Percentiles rank a stretch among this genome's conserved stretches.
Evolutionary conservation across 106 monocot species (phyloP).

Genomic region (Posidonia australis): DNA sequence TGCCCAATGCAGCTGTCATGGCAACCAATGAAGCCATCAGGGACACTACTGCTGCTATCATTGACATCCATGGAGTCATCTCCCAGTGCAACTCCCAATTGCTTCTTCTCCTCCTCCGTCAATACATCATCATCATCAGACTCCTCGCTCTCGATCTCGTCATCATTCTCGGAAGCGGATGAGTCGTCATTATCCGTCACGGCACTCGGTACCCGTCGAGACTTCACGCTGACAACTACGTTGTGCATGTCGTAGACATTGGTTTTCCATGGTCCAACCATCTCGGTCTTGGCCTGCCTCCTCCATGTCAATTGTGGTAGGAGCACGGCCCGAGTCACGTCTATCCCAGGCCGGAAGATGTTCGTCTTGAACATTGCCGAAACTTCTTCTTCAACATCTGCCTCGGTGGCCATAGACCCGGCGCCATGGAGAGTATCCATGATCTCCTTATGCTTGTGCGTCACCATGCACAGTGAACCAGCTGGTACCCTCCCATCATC

Average conservation of each 20-base stretch:
- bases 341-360: constrained; percentile 75
- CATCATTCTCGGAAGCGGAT: constrained; percentile 48
- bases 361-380: constrained; percentile 54
- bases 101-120: constrained; percentile 7
- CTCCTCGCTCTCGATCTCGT: constrained; percentile 42
- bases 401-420: constrained; percentile 40
- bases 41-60: no score
- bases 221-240: constrained; percentile 83
- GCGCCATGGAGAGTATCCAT: constrained; percentile 69
- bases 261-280: constrained; percentile 75
- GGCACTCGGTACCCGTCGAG: constrained; percentile 64
- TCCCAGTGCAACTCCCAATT: background rate
- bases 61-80: background rate
- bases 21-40: no score
- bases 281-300: constrained; percentile 65
- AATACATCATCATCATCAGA: constrained; percentile 33
- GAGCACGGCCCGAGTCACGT: constrained; percentile 73
- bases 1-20: no score
- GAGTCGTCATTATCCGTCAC: constrained; percentile 68
- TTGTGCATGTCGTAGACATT: constrained; percentile 93
- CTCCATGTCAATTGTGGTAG: constrained; percentile 76
- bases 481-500: constrained; percentile 33
- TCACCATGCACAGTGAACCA: constrained; percentile 49
- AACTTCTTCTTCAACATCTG: constrained; percentile 65
- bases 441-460: constrained; percentile 78